Percentiles rank a stretch among this genome's conserved stretches.
Evolutionary conservation across 228 moss, liverwort and hornwort species (phyloP).

Genomic region (Sphagnum fallax): DNA sequence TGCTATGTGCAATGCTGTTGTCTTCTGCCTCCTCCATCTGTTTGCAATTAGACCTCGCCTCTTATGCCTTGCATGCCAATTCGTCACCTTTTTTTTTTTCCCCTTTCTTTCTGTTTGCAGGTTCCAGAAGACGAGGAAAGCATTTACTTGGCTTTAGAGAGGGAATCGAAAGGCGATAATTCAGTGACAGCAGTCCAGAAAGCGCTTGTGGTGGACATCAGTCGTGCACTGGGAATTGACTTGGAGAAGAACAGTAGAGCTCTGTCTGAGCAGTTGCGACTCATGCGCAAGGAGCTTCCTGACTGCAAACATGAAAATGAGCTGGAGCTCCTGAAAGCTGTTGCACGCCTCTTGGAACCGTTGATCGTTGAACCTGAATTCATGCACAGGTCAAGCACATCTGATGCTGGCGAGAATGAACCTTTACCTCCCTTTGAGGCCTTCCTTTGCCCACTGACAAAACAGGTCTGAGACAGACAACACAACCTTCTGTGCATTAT

Average conservation of each 20-base stretch:
- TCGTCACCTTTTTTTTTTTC: no score
- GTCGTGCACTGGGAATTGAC: conserved; percentile 39
- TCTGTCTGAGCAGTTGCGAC: conserved; percentile 40
- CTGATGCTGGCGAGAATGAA: conserved; percentile 20
- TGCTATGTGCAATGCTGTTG: no score
- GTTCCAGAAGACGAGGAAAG: conserved; percentile 43
- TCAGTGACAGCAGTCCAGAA: conserved; percentile 26
- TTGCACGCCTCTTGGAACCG: conserved; percentile 37
- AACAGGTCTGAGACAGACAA: conserved; percentile 19
- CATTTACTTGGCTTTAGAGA: conserved; percentile 29
- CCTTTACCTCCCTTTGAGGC: conserved; percentile 32
- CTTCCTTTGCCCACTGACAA: conserved; percentile 41
- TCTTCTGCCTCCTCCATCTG: no score
- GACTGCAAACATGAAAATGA: conserved; percentile 25
- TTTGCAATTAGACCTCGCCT: no score
- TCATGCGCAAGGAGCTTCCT: conserved; percentile 38
- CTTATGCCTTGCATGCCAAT: no score
- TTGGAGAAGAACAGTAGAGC: conserved; percentile 33
- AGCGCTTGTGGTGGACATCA: conserved; percentile 41
- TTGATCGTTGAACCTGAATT: conserved; percentile 36
- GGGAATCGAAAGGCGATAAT: conserved; percentile 20
- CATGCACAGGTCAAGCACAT: conserved; percentile 30
- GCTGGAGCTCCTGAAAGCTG: conserved; percentile 24
- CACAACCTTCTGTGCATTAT: not conserved
- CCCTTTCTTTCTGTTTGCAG: conserved; percentile 4